Base-by-base conservation (phyloP, 148 eudicot species). In the Diospyros kaki region DNA sequence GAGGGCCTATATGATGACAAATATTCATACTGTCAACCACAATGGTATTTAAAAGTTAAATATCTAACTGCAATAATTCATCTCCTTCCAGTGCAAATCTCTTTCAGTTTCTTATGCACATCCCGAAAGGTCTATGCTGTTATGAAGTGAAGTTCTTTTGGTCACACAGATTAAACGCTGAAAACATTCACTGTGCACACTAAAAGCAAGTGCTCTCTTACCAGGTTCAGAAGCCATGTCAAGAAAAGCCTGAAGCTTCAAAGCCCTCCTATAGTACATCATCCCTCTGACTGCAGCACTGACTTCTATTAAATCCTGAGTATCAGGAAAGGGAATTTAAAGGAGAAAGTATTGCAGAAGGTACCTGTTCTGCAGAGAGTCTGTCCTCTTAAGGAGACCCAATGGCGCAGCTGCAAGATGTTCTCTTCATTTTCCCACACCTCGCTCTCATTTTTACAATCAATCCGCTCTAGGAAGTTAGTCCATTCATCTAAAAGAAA, bases 251-350 rank as follows among this genome's bases (percentile, higher is more conserved):
- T 91, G 91, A 78, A 91, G 96, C 79, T 84, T 91, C 81, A 91
- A 87, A 78, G 96, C 96, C 79, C 96, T 87, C 65, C 93, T 80
- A 69, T 89, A 91, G 77, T 91, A 91, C 96, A 91, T 91, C 96
- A 91, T 91, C 63, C 96, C 96, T 79, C 91, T 80, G 73, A 91
- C 91, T 89, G 91, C 86, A 75, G 55, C 59, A 79, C 58, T 60
- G 53, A 55, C n/a, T 58, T 75, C 28, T 18, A 76, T 74, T 59
- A 78, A 64, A 56, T 62, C 60, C 41, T 61, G 51, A 38, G 1
- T 11, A 59, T 61, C 71, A 8, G 8, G 55, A 4, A 40, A 6
- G 40, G 51, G 58, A 44, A 17, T 55, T 77, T 43, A 14, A 71
- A 66, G 11, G 14, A 58, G 52, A 71, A 14, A 44, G 64, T 58